Evolutionary conservation across 805 yeast genomes (phyloP).

Genomic region (Zygotorulaspora chibaensis): DNA sequence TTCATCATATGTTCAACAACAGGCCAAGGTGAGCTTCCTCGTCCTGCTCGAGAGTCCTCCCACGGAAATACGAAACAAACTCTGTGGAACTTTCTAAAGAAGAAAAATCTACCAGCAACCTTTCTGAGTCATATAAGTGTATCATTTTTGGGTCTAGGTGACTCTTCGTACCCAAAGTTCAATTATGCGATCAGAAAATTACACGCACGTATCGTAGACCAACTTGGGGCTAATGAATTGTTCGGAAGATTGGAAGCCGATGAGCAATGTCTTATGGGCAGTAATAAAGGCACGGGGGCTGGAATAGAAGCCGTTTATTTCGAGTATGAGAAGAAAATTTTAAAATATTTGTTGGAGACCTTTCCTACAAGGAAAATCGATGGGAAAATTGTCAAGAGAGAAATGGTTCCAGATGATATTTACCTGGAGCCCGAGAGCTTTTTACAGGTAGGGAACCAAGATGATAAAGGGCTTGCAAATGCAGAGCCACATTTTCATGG

Average conservation of each 20-base stretch:
- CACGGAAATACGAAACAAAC: constrained; percentile 18
- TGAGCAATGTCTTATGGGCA: constrained; percentile 72
- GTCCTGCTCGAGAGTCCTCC: constrained; percentile 51
- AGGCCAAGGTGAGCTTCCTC: constrained; percentile 92
- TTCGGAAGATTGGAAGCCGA: constrained; percentile 82
- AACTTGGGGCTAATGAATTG: constrained; percentile 75
- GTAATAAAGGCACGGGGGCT: constrained; percentile 32
- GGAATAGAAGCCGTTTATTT: constrained; percentile 67
- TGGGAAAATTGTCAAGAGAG: constrained; percentile 20
- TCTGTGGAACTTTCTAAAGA: constrained; percentile 71
- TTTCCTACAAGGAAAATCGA: constrained; percentile 37
- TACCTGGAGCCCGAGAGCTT: constrained; percentile 31
- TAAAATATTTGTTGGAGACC: constrained; percentile 34
- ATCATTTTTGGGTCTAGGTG: constrained; percentile 88
- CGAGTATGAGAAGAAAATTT: constrained; percentile 61
- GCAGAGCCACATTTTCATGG: constrained; percentile 16
- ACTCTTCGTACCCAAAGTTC: constrained; percentile 82
- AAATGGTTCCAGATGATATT: constrained; percentile 20
- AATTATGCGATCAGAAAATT: constrained; percentile 85
- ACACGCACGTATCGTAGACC: constrained; percentile 64
- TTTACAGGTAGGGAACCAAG: constrained; percentile 6
- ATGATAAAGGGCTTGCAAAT: not conserved
- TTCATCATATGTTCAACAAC: constrained; percentile 72
- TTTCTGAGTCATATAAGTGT: constrained; percentile 58
- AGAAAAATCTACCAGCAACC: constrained; percentile 57